phyloP scores from a whole-genome alignment of 202 grass and related monocot species.

The Miscanthus sacchariflorus region DNA sequence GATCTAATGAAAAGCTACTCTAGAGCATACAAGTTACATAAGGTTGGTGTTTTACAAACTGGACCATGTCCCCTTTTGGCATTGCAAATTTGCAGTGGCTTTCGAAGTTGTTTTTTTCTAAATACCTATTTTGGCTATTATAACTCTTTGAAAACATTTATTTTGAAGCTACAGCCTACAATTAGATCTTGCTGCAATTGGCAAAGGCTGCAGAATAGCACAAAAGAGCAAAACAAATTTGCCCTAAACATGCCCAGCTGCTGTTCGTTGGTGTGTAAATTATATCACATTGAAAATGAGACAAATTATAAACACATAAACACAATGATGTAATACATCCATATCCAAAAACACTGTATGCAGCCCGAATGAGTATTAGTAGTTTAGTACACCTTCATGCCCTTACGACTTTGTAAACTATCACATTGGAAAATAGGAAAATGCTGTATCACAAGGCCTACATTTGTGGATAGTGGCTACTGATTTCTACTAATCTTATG shows the following conservation, averaged over 20 bases:
- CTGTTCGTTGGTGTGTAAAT: neutral
- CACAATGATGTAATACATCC: too few relatives aligned
- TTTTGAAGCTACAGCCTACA: neutral
- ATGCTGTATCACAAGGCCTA: neutral
- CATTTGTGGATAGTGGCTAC: neutral
- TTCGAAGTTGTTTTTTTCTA: neutral
- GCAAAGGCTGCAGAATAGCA: neutral
- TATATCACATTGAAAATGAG: conserved; percentile 14
- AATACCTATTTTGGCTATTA: neutral
- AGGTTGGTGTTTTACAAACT: neutral
- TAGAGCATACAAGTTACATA: neutral
- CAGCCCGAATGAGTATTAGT: neutral
- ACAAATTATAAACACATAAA: neutral
- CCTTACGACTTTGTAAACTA: neutral
- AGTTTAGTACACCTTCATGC: neutral
- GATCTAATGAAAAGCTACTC: neutral
- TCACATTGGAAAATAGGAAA: neutral
- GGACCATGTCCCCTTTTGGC: conserved; percentile 3
- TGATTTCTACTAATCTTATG: neutral
- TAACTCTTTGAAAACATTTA: neutral
- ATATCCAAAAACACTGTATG: neutral
- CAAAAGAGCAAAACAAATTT: neutral
- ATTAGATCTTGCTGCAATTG: neutral
- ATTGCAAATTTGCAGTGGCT: neutral
- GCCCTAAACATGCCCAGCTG: neutral